Evolutionary conservation across 768 basidiomycete genomes (phyloP).

Genomic region (Suillus plorans): DNA sequence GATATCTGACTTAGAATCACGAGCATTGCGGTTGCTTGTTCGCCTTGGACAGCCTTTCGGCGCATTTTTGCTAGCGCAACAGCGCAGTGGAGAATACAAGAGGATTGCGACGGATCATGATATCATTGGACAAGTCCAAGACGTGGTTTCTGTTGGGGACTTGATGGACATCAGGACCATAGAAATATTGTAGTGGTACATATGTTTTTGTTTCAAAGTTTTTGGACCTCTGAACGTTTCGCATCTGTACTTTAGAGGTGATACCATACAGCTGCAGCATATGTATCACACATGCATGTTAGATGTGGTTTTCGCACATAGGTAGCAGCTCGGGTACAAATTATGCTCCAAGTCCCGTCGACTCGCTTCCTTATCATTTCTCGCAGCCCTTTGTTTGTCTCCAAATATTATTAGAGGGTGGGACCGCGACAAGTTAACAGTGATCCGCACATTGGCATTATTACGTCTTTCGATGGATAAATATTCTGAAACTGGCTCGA

Average conservation of each 20-base stretch:
- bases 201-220: background rate
- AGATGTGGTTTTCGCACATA: too few relatives aligned
- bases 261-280: background rate
- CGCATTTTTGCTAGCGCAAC: background rate
- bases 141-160: background rate
- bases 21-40: background rate
- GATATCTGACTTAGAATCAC: background rate
- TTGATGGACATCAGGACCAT: background rate
- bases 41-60: background rate
- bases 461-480: too few relatives aligned
- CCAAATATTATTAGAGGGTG: too few relatives aligned
- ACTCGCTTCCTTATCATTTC: too few relatives aligned
- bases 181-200: background rate
- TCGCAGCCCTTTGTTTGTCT: too few relatives aligned
- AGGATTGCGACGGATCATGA: background rate
- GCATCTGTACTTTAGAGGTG: background rate
- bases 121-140: background rate
- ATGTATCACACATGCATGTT: background rate
- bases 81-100: background rate
- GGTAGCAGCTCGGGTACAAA: too few relatives aligned
- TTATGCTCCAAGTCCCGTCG: too few relatives aligned
- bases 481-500: too few relatives aligned
- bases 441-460: too few relatives aligned
- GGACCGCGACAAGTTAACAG: too few relatives aligned
- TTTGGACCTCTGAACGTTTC: background rate